phyloP scores from a whole-genome alignment of 1,284 basidiomycete genomes.

The Phylloporus gajari region DNA sequence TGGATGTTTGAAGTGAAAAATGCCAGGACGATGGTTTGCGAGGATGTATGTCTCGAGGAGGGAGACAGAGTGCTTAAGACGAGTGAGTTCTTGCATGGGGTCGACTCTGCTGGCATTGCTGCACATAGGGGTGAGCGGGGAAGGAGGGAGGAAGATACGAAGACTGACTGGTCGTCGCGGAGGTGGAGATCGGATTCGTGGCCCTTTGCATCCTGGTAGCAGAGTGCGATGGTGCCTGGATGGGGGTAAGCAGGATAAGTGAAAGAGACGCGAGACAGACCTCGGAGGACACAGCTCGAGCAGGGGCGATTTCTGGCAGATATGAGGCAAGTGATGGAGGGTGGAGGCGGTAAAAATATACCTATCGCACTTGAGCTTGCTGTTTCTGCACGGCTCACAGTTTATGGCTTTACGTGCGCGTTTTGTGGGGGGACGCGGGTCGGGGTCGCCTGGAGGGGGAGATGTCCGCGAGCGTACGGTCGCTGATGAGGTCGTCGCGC shows the following conservation, averaged over 20 bases:
- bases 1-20: slow-evolving; percentile 45
- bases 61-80: slow-evolving; percentile 76
- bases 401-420: slow-evolving; percentile 85
- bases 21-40: slow-evolving; percentile 54
- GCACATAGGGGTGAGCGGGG: slow-evolving; percentile 26
- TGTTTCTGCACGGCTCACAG: slow-evolving; percentile 84
- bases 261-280: slow-evolving; percentile 46
- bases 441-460: slow-evolving; percentile 55
- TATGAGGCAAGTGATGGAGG: slow-evolving; percentile 23
- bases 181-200: slow-evolving; percentile 58
- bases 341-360: slow-evolving; percentile 38
- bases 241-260: slow-evolving; percentile 10
- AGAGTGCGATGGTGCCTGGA: slow-evolving; percentile 75
- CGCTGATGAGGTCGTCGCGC: slow-evolving; percentile 42
- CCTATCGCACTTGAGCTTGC: slow-evolving; percentile 88
- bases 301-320: slow-evolving; percentile 77
- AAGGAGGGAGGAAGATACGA: slow-evolving; percentile 4
- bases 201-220: slow-evolving; percentile 76
- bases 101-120: slow-evolving; percentile 68
- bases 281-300: slow-evolving; percentile 82
- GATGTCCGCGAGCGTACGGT: slow-evolving; percentile 61
- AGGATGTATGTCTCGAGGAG: slow-evolving; percentile 77
- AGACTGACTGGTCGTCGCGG: slow-evolving; percentile 69
- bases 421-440: slow-evolving; percentile 73
- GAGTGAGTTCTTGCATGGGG: slow-evolving; percentile 75